These are phyloP conservation scores for Lachancea sp. DNA, from an alignment of 805 yeast species.

Conservation along the genomic window DNA sequence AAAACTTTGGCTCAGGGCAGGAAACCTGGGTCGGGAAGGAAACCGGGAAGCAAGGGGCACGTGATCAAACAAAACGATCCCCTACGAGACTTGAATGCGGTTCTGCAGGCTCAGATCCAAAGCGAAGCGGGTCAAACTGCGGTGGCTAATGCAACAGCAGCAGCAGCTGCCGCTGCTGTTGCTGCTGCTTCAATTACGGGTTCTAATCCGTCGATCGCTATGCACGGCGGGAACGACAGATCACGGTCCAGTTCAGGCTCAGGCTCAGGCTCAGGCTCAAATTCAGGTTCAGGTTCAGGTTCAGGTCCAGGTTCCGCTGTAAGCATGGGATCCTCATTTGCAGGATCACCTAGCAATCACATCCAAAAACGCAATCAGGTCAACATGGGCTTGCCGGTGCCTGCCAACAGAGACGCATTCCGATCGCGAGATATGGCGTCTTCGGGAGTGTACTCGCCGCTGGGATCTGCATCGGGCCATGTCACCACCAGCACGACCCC, in stretches of 20 bases:
- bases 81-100: conserved; percentile 1
- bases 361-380: conserved; percentile 6
- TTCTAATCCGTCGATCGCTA: not conserved
- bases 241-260: not conserved
- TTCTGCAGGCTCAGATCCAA: conserved; percentile 3
- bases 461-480: not conserved
- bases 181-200: not conserved
- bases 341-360: conserved; percentile 1
- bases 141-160: not conserved
- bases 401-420: not conserved
- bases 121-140: conserved; percentile 1
- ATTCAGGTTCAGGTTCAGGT: not conserved
- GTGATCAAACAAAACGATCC: conserved; percentile 3
- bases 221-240: not conserved
- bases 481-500: not conserved
- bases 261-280: not conserved
- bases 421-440: not conserved
- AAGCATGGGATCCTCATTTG: not conserved
- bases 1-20: conserved; percentile 31
- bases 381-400: conserved; percentile 2
- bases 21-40: conserved; percentile 32
- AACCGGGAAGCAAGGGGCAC: conserved; percentile 13
- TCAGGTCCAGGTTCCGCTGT: not conserved
- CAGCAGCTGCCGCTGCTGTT: not conserved
- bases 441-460: not conserved